Percentiles rank a stretch among this genome's conserved stretches.
These are phyloP conservation scores for Calendula officinalis DNA, from an alignment of 129 eudicot species.

Conservation along the genomic window DNA sequence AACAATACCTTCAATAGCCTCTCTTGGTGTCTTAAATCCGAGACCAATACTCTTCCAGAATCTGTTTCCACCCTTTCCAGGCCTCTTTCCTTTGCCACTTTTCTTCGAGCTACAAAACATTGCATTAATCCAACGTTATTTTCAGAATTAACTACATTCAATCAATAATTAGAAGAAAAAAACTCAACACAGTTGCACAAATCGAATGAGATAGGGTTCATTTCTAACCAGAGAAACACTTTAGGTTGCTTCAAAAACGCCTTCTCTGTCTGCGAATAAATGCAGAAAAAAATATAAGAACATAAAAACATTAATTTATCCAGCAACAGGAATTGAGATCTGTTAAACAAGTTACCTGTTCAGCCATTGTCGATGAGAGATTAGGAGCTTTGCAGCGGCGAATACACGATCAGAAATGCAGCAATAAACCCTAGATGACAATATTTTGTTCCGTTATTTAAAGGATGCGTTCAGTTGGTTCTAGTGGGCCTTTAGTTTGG, in stretches of 20 bases:
- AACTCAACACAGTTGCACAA: neutral
- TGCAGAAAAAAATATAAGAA: neutral
- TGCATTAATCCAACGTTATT: neutral
- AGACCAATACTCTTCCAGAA: slow-evolving; percentile 54
- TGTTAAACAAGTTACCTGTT: slow-evolving; percentile 33
- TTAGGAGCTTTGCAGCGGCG: slow-evolving; percentile 25
- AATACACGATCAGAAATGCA: neutral
- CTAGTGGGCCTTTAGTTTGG: slow-evolving; percentile 10
- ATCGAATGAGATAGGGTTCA: neutral
- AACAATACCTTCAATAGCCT: slow-evolving; percentile 49
- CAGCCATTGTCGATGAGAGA: slow-evolving; percentile 33
- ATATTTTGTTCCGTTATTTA: neutral
- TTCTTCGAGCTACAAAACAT: slow-evolving; percentile 40
- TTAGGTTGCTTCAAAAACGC: slow-evolving; percentile 54
- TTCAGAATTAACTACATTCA: neutral
- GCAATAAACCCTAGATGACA: slow-evolving; percentile 25
- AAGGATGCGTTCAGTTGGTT: neutral
- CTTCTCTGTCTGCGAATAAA: slow-evolving; percentile 40
- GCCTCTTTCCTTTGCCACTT: slow-evolving; percentile 56
- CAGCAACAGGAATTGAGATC: neutral
- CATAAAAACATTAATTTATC: neutral
- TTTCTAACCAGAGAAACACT: slow-evolving; percentile 42
- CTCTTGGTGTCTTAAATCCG: slow-evolving; percentile 61
- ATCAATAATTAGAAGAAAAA: neutral
- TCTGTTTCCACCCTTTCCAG: slow-evolving; percentile 63